phyloP scores from a whole-genome alignment of 1,284 basidiomycete genomes.

The Marasmius sp. region DNA sequence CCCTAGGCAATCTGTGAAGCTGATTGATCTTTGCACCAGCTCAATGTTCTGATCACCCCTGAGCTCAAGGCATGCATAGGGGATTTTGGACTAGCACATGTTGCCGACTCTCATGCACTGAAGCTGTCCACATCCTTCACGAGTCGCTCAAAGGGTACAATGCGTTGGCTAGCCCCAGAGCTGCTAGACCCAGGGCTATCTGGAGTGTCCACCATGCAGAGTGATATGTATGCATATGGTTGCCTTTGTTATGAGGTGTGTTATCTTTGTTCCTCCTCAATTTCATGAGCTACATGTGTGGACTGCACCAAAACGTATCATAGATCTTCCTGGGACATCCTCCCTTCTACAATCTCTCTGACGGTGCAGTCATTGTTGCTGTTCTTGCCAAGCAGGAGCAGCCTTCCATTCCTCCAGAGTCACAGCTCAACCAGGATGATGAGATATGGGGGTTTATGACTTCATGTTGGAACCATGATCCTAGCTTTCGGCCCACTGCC shows the following conservation, averaged over 20 bases:
- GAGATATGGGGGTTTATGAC: neutral
- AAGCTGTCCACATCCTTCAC: neutral
- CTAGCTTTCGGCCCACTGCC: neutral
- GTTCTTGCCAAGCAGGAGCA: neutral
- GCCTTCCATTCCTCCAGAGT: neutral
- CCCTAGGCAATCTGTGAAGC: neutral
- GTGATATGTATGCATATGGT: neutral
- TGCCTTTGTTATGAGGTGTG: neutral
- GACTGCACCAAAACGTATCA: neutral
- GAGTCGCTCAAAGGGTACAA: conserved; percentile 15
- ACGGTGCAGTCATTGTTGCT: neutral
- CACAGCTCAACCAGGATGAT: neutral
- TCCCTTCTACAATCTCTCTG: neutral
- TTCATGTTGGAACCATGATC: neutral
- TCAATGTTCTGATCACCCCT: conserved; percentile 24
- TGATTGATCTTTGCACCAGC: neutral
- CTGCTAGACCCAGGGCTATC: conserved; percentile 10
- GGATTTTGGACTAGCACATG: conserved; percentile 34
- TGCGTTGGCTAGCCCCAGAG: conserved; percentile 25
- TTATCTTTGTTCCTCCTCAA: neutral
- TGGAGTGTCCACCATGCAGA: neutral
- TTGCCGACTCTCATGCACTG: conserved; percentile 13
- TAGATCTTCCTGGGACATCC: neutral
- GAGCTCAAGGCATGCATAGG: conserved; percentile 27
- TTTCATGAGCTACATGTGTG: neutral